Percentiles rank a stretch among this genome's conserved stretches.
Conservation (phyloP, 805 yeast species). For the Cyberlindnera bimundalis region DNA sequence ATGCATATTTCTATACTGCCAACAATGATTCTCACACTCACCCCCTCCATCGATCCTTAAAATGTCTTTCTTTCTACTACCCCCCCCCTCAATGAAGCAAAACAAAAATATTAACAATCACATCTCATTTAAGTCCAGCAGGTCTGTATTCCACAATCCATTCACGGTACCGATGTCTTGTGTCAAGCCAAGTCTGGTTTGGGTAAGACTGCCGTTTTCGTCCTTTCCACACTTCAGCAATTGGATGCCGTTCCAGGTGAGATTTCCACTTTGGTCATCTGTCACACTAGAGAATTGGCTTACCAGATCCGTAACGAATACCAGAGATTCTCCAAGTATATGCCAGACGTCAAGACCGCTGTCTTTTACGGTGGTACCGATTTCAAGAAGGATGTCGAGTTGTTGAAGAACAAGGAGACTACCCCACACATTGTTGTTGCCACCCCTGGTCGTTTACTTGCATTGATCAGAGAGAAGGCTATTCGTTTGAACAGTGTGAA, state of each 20-base stretch:
- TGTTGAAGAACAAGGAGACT: constrained; percentile 86
- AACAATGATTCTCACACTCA: background rate
- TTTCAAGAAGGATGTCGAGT: constrained; percentile 78
- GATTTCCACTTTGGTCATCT: constrained; percentile 87
- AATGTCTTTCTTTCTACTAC: background rate
- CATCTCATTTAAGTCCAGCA: constrained; percentile 69
- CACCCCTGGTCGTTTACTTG: constrained; percentile 97
- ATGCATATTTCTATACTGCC: no score
- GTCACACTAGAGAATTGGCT: constrained; percentile 98
- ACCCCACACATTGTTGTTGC: constrained; percentile 97
- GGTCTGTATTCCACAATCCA: constrained; percentile 96
- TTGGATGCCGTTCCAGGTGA: constrained; percentile 97
- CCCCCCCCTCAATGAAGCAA: background rate
- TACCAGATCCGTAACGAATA: constrained; percentile 97
- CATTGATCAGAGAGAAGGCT: constrained; percentile 86
- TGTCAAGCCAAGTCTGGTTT: constrained; percentile 99
- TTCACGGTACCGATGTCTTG: constrained; percentile 94
- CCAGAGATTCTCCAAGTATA: constrained; percentile 94
- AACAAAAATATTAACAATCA: constrained; percentile 10
- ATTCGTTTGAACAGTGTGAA: constrained; percentile 85
- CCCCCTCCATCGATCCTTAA: no score
- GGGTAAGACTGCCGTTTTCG: constrained; percentile 98
- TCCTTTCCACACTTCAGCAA: constrained; percentile 92
- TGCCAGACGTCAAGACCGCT: constrained; percentile 96
- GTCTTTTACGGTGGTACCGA: constrained; percentile 97